Base-by-base conservation (phyloP, 139 green algal species). In the Chlamydomonas eustigma region DNA sequence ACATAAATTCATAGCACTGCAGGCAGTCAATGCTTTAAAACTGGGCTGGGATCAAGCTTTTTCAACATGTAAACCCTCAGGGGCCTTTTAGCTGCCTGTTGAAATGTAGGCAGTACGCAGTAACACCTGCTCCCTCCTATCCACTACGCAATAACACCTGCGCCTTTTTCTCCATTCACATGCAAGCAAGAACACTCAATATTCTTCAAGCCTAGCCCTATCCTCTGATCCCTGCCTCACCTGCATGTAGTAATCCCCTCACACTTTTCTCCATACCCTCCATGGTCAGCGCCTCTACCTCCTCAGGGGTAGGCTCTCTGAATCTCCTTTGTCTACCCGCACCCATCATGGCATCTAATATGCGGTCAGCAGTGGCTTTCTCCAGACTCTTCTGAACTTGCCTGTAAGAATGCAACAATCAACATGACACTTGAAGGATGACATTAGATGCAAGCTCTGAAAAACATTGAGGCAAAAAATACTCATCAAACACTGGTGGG, bases 311-410 rank as follows among this genome's bases (percentile, higher is more conserved):
- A 2, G 92, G 85, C 67, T 98, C 94, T 31, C 92, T 81, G 83
- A 97, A 93, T 36, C 91, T 85, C 71, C 90, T 75, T 51, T 87
- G 71, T 28, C 44, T 18, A 80, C 95, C 90, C 24, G 85, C 66
- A 1, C 90, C 90, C 50, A 98, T 71, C 91, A 98, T 97, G 37
- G 87, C 79, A n/a, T 78, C 63, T 83, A 96, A 87, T 70, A 97
- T 86, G 66, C 88, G 89, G 72, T 94, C 90, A 30, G 81, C 80
- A 2, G 91, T 97, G 51, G 91, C 86, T 4, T 91, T 82, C 82
- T 99, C 95, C 71, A 99, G 86, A 51, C 77, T 88, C 88, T 97
- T 97, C 58, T 70, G 58, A 8, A 70, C 66, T 50, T 70, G 63
- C 63, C 63, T 58, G 44, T 28, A 12, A n/a, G n/a, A n/a, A n/a